Evolutionary conservation across 2,329 filamentous ascomycete species (phyloP).

Genomic region (Colletotrichum tropicale): DNA sequence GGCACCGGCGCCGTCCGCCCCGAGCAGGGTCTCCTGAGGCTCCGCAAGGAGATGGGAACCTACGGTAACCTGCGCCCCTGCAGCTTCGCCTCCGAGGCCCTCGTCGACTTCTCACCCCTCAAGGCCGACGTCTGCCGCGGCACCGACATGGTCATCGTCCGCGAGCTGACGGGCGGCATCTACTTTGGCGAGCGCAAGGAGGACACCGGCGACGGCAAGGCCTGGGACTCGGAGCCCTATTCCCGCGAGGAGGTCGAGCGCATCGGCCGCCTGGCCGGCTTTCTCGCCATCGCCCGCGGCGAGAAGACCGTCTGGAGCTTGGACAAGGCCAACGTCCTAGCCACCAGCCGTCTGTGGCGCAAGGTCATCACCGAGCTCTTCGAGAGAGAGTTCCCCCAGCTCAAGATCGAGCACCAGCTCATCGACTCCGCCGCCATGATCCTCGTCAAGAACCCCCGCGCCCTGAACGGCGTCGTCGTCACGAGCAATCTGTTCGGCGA

Average conservation of each 20-base stretch:
- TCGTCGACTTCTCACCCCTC: conserved; percentile 85
- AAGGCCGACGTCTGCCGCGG: conserved; percentile 85
- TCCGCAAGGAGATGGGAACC: conserved; percentile 91
- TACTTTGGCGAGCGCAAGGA: conserved; percentile 94
- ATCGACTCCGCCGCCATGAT: conserved; percentile 98
- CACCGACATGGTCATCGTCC: conserved; percentile 90
- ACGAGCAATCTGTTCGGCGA: conserved; percentile 96
- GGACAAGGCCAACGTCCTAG: conserved; percentile 97
- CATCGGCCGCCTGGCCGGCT: conserved; percentile 80
- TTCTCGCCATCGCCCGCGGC: conserved; percentile 77
- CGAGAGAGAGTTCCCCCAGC: conserved; percentile 84
- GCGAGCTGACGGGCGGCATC: conserved; percentile 90
- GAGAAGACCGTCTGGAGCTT: conserved; percentile 78
- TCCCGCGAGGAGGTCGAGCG: conserved; percentile 85
- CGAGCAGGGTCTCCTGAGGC: conserved; percentile 87
- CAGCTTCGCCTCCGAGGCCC: conserved; percentile 88
- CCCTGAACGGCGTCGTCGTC: conserved; percentile 88
- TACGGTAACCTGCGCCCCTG: conserved; percentile 96
- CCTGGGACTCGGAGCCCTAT: conserved; percentile 88
- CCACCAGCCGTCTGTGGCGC: conserved; percentile 87
- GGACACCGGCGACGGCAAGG: conserved; percentile 73
- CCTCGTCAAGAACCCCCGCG: conserved; percentile 91
- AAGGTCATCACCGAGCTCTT: conserved; percentile 86
- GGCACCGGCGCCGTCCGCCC: conserved; percentile 86
- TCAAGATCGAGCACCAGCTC: conserved; percentile 85